Evolutionary conservation across 2,329 filamentous ascomycete species (phyloP).

Genomic region (Alternaria tenuissima): DNA sequence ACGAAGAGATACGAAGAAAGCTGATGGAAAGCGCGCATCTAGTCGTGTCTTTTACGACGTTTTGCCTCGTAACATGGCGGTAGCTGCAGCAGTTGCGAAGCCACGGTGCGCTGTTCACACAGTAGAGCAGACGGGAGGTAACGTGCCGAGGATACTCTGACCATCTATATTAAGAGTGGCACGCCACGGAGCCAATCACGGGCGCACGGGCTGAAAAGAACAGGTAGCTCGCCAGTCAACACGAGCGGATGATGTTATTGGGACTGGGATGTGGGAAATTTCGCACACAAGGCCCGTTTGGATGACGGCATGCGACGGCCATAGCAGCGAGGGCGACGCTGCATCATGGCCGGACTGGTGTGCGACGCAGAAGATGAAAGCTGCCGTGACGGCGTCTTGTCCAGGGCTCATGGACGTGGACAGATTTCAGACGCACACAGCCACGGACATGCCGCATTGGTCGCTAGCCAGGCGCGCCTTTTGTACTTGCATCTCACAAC

Average conservation of each 20-base stretch:
- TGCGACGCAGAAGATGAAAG: neutral
- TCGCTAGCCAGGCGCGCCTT: conserved; percentile 14
- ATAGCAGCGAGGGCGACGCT: neutral
- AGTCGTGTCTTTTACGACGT: neutral
- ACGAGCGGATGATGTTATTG: conserved; percentile 20
- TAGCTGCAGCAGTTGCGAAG: conserved; percentile 1
- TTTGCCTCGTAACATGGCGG: neutral
- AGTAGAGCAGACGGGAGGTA: conserved; percentile 21
- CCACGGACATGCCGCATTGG: conserved; percentile 22
- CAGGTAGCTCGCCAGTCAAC: conserved; percentile 15
- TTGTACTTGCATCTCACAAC: conserved; percentile 7
- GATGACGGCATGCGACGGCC: conserved; percentile 2
- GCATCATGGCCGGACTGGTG: neutral
- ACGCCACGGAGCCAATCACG: conserved; percentile 28
- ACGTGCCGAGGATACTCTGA: conserved; percentile 27
- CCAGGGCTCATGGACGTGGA: neutral
- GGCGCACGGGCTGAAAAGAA: conserved; percentile 19
- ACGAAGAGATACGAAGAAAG: conserved; percentile 18
- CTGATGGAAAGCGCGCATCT: conserved; percentile 11
- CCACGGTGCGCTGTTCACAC: conserved; percentile 11
- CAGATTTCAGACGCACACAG: conserved; percentile 15
- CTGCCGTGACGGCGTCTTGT: neutral
- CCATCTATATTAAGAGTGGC: conserved; percentile 38
- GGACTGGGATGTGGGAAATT: conserved; percentile 13
- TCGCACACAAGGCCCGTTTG: neutral